Evolutionary conservation across 208 protist species (phyloP).

Genomic region (Trypanosoma melophagium): DNA sequence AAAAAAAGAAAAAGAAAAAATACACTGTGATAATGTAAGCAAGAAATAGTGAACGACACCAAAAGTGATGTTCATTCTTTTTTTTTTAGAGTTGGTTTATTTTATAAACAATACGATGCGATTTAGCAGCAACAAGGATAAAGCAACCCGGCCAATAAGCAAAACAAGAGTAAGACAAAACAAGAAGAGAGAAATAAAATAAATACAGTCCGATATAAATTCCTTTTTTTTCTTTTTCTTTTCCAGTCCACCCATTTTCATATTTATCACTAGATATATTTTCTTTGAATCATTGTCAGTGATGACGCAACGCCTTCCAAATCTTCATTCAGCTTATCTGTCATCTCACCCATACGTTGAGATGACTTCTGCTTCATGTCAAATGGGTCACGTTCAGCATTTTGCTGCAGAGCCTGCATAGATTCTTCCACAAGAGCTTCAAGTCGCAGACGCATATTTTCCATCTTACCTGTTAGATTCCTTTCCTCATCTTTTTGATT

Average conservation of each 20-base stretch:
- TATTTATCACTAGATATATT: not conserved
- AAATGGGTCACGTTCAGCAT: not conserved
- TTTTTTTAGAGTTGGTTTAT: no score
- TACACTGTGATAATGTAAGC: no score
- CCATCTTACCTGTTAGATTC: not conserved
- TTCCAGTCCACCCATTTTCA: not conserved
- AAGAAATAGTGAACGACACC: no score
- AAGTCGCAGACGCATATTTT: not conserved
- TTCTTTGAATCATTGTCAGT: not conserved
- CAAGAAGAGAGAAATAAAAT: no score
- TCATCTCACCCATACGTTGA: not conserved
- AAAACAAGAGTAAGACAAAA: no score
- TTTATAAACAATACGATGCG: no score
- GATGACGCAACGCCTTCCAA: not conserved
- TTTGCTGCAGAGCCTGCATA: not conserved
- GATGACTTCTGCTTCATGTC: not conserved
- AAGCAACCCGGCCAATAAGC: no score
- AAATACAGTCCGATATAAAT: no score
- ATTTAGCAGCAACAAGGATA: no score
- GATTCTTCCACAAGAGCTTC: not conserved
- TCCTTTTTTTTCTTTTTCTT: conserved; percentile 4
- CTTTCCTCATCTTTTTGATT: not conserved
- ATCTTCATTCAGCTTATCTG: not conserved
- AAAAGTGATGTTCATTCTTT: no score
- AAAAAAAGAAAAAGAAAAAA: no score